Conservation (phyloP, 257 asterid species). For the Nicotiana obtusifolia region DNA sequence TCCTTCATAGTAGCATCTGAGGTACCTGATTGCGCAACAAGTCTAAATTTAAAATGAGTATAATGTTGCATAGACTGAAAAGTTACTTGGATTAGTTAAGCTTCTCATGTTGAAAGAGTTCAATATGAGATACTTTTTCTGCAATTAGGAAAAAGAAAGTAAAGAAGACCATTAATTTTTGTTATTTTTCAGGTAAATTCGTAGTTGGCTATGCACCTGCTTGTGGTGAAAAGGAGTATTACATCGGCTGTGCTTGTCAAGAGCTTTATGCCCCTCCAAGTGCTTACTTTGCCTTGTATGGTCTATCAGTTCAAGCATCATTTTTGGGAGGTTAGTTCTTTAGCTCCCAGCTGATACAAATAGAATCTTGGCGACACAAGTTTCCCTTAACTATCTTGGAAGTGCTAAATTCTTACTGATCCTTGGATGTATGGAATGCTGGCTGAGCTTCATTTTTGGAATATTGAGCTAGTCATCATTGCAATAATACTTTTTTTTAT, state of each 20-base stretch:
- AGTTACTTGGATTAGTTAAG: not conserved
- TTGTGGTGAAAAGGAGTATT: slow-evolving; percentile 93
- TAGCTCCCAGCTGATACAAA: slow-evolving; percentile 12
- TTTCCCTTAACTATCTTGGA: not conserved
- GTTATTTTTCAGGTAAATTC: slow-evolving; percentile 61
- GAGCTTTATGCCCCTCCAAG: slow-evolving; percentile 96
- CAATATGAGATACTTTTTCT: not conserved
- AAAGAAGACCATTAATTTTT: not conserved
- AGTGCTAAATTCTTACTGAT: not conserved
- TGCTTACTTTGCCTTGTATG: slow-evolving; percentile 91
- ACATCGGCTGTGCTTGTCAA: slow-evolving; percentile 82
- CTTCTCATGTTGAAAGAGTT: not conserved
- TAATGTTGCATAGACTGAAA: not conserved
- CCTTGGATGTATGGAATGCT: not conserved
- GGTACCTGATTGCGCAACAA: not conserved
- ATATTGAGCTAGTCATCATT: not conserved
- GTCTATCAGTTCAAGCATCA: slow-evolving; percentile 85
- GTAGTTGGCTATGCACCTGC: slow-evolving; percentile 70
- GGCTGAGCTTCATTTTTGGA: not conserved
- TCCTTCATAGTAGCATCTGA: not conserved
- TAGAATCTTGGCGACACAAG: not conserved
- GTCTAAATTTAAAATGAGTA: not conserved
- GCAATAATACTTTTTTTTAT: not conserved
- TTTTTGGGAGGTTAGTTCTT: slow-evolving; percentile 82
- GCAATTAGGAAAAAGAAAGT: not conserved